These are phyloP conservation scores for Penicillium cataractarum DNA, from an alignment of 495 filamentous ascomycete genomes.

Conservation along the genomic window DNA sequence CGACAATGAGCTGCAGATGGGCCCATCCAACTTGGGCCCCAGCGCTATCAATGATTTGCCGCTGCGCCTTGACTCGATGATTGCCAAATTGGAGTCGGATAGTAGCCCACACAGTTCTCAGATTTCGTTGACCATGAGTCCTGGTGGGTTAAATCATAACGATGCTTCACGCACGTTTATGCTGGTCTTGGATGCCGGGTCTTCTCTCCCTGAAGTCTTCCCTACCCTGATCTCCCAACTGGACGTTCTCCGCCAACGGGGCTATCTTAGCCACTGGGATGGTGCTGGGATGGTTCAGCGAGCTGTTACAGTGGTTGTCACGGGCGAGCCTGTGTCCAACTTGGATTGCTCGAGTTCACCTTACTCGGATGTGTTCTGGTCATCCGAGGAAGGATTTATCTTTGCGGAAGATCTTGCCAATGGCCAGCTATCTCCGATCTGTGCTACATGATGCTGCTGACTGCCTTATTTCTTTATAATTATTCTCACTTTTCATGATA, in stretches of 20 bases:
- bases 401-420: slow-evolving; percentile 2
- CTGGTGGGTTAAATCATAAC: not conserved
- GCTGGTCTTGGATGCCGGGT: slow-evolving; percentile 23
- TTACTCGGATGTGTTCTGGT: slow-evolving; percentile 68
- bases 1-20: slow-evolving; percentile 54
- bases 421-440: slow-evolving; percentile 20
- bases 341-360: slow-evolving; percentile 28
- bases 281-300: slow-evolving; percentile 47
- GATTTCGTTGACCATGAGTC: not conserved
- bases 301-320: slow-evolving; percentile 73
- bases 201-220: slow-evolving; percentile 14
- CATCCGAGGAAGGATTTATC: slow-evolving; percentile 48
- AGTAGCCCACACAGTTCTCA: not conserved
- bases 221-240: slow-evolving; percentile 47
- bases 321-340: slow-evolving; percentile 64
- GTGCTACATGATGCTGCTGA: slow-evolving; percentile 15
- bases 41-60: slow-evolving; percentile 18
- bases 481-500: slow-evolving; percentile 14
- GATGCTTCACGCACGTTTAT: slow-evolving; percentile 13
- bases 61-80: slow-evolving; percentile 21
- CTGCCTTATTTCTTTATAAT: slow-evolving; percentile 6
- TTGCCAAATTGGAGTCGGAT: slow-evolving; percentile 6
- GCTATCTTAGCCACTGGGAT: slow-evolving; percentile 62
- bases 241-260: slow-evolving; percentile 56
- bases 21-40: slow-evolving; percentile 22